Evolutionary conservation across 371 early-diverging fungal species (phyloP), one percentile per base, ranked within the genome.

Genomic region (Choanephora cucurbitarum): DNA sequence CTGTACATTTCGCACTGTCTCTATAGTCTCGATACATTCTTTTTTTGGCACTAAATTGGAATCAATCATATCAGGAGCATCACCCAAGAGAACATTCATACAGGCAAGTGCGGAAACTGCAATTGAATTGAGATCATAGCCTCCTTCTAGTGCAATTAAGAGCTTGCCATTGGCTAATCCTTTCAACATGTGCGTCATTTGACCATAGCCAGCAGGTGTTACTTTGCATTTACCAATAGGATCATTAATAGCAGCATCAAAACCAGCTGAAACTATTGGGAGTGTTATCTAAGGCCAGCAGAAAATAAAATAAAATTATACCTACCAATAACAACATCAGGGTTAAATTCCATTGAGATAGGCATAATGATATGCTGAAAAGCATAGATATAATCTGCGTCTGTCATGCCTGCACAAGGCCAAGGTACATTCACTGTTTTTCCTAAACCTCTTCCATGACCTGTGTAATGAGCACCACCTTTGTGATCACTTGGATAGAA

Each of bases 361-460:
- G 97, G 96, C 73, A 96, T 80, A 2, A 95, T 64, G 1, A 96
- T 54, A 44, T 79, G 70, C 21, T 84, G 66, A 62, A 96, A 95
- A 1, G 89, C 91, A 57, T 91, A 84, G 0, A 93, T 49, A 65
- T 96, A 96, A 61, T 95, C 97, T 2, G 87, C 85, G 62, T 95
- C 95, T 21, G 81, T 82, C 84, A 92, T 84, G 0, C 91, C 93
- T 10, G 56, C 45, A n/a, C 80, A 53, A 1, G 84, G 78, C 94
- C 94, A 96, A 5, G 93, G 89, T n/a, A 96, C 81, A 62, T 96
- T 96, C 21, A 96, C 84, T 32, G 89, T 95, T 47, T 83, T 89
- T 68, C 86, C 95, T 59, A 55, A 58, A n/a, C 89, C 94, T 4
- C 52, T 50, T 0, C 75, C 86, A 17, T 71, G 69, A 2, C 93